Percentiles rank a stretch among this genome's conserved stretches.
These are phyloP conservation scores for Trichoderma asperelloides DNA, from an alignment of 495 filamentous ascomycete genomes.

Conservation along the genomic window DNA sequence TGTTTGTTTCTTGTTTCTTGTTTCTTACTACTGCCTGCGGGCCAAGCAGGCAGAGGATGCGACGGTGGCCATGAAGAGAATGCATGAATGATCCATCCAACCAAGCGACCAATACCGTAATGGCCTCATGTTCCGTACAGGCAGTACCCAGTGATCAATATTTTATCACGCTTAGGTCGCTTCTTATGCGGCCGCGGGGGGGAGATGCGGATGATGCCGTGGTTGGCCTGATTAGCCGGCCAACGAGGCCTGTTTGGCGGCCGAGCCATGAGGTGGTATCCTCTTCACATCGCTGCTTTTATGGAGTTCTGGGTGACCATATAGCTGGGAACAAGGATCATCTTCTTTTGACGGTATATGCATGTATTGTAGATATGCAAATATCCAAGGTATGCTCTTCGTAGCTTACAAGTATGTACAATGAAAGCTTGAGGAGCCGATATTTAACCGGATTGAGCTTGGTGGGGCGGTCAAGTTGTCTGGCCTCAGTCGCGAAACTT, in stretches of 20 bases:
- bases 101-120: neutral
- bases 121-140: neutral
- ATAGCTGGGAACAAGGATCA: neutral
- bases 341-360: neutral
- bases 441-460: neutral
- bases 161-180: slow-evolving; percentile 2
- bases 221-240: neutral
- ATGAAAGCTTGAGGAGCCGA: no score
- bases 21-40: neutral
- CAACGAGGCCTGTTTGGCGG: neutral
- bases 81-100: neutral
- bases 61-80: neutral
- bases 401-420: no score
- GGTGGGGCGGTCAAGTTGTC: slow-evolving; percentile 2
- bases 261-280: neutral
- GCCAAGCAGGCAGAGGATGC: neutral
- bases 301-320: neutral
- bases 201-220: slow-evolving; percentile 5
- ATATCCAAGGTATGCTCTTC: no score
- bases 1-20: neutral
- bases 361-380: neutral
- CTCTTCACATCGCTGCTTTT: neutral
- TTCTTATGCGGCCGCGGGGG: neutral
- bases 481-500: slow-evolving; percentile 4
- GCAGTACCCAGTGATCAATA: neutral